Conservation (phyloP, 306 rosid genomes). For the Acacia confusa region DNA sequence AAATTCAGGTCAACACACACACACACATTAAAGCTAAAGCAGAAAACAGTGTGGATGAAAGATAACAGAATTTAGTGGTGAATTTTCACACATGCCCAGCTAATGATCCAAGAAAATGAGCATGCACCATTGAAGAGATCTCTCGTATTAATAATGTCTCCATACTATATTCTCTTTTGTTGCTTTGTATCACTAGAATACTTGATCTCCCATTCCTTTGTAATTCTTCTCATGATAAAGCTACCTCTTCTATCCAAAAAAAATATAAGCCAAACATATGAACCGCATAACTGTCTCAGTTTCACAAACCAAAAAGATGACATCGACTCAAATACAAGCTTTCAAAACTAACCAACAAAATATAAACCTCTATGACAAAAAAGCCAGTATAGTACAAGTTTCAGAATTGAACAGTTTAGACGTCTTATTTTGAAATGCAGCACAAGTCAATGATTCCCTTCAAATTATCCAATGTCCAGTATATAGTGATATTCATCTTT, state of each 20-base stretch:
- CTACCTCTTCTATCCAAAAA: not conserved
- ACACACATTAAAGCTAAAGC: not conserved
- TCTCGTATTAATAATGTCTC: not conserved
- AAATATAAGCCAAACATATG: not conserved
- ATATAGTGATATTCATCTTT: not conserved
- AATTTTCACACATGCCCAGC: slow-evolving; percentile 18
- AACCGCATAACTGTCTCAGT: not conserved
- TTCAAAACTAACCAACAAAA: not conserved
- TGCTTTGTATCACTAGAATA: not conserved
- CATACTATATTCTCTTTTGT: not conserved
- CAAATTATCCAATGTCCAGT: not conserved
- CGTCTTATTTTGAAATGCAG: not conserved
- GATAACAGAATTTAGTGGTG: slow-evolving; percentile 11
- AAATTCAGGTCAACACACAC: not conserved
- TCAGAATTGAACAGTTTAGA: slow-evolving; percentile 1
- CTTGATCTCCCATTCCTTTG: slow-evolving; percentile 15
- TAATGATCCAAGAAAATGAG: no score
- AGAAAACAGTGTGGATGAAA: slow-evolving; percentile 5
- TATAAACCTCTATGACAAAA: not conserved
- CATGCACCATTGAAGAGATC: not conserved
- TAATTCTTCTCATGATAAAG: slow-evolving; percentile 4
- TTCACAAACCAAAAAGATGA: slow-evolving; percentile 6
- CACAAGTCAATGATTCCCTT: not conserved
- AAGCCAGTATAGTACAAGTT: not conserved
- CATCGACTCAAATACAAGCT: not conserved